These are phyloP conservation scores for Blastosporella zonata DNA, from an alignment of 1,284 basidiomycete genomes.

Conservation along the genomic window DNA sequence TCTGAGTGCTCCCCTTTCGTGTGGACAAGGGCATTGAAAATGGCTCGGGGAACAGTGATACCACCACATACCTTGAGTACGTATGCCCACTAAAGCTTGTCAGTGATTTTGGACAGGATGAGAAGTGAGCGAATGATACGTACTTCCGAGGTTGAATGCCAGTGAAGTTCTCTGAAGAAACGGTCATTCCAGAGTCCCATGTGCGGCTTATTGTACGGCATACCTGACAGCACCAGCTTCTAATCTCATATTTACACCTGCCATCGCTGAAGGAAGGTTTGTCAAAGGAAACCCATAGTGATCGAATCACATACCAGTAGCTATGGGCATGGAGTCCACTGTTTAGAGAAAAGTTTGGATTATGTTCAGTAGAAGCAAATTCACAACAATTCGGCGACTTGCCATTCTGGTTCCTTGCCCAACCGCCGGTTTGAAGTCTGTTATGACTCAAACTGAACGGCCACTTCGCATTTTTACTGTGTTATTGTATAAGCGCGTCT, in stretches of 20 bases:
- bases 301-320: slow-evolving; percentile 39
- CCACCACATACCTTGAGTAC: slow-evolving; percentile 46
- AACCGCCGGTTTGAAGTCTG: slow-evolving; percentile 67
- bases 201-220: slow-evolving; percentile 10
- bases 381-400: not conserved
- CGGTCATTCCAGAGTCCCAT: slow-evolving; percentile 1
- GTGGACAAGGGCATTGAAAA: not conserved
- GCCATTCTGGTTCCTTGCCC: slow-evolving; percentile 72
- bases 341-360: slow-evolving; percentile 1
- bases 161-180: slow-evolving; percentile 60
- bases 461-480: slow-evolving; percentile 65
- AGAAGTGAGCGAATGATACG: slow-evolving; percentile 9
- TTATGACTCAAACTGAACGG: slow-evolving; percentile 69
- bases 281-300: not conserved
- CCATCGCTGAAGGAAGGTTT: slow-evolving; percentile 42
- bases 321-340: slow-evolving; percentile 61
- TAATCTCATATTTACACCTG: slow-evolving; percentile 70
- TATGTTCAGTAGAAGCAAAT: not conserved
- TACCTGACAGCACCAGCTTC: slow-evolving; percentile 64
- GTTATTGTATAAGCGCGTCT: slow-evolving; percentile 2
- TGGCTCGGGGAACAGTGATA: not conserved
- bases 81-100: slow-evolving; percentile 57
- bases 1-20: slow-evolving; percentile 55
- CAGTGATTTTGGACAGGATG: slow-evolving; percentile 9
- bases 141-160: slow-evolving; percentile 70